These are phyloP conservation scores for Cyclotella sp. DNA, from an alignment of 108 stramenopile species.

Conservation along the genomic window DNA sequence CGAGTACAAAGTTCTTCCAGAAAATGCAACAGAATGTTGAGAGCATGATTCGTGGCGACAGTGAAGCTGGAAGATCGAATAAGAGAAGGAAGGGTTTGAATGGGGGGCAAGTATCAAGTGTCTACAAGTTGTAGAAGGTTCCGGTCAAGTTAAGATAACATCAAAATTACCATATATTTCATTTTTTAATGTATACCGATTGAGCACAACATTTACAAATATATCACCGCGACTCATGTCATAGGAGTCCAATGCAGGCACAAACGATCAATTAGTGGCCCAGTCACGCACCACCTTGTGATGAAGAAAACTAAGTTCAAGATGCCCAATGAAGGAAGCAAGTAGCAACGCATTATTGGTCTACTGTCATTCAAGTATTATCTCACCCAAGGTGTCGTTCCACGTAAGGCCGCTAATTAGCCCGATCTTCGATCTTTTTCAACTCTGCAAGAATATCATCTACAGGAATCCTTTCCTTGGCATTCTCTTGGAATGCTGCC, in stretches of 20 bases:
- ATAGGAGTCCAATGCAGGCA: no score
- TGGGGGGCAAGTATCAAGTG: conserved; percentile 25
- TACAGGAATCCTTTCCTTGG: conserved; percentile 42
- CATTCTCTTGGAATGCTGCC: conserved; percentile 55
- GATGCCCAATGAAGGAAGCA: neutral
- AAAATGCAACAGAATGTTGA: conserved; percentile 88
- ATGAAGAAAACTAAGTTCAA: no score
- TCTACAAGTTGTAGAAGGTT: conserved; percentile 30
- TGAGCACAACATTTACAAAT: no score
- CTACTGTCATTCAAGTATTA: conserved; percentile 18
- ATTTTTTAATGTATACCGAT: no score
- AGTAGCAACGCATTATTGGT: neutral
- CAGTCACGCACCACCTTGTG: neutral
- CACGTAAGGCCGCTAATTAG: neutral
- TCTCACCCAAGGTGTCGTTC: neutral
- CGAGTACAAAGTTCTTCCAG: conserved; percentile 92
- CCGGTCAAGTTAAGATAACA: neutral
- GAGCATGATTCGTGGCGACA: conserved; percentile 55
- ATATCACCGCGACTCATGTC: neutral
- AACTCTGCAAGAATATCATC: conserved; percentile 41
- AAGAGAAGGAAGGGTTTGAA: conserved; percentile 45
- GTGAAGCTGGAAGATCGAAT: conserved; percentile 35
- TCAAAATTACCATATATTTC: no score
- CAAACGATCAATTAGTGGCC: no score
- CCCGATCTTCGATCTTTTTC: conserved; percentile 6